Evolutionary conservation across 148 eudicot genomes (phyloP), one percentile per base, ranked within the genome.

Genomic region (Euryodendron excelsum): DNA sequence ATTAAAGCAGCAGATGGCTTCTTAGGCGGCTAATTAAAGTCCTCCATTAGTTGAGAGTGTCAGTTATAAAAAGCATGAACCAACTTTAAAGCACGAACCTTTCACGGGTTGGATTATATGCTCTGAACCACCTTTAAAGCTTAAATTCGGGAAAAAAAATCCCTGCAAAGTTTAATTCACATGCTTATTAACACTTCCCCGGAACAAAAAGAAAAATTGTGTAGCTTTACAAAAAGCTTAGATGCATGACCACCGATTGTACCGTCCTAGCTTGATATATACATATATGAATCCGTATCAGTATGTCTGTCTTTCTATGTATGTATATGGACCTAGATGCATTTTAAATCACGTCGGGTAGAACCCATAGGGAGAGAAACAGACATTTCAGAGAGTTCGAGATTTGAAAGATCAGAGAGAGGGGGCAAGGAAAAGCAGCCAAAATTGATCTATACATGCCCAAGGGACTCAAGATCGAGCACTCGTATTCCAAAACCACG

Each of bases 51-150:
- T n/a, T 18, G 39, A 45, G 4, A 72, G 52, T 36, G 55, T 31
- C 31, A 30, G 25, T 52, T 27, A 65, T 53, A n/a, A n/a, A n/a
- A n/a, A n/a, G n/a, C n/a, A n/a, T 74, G 68, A 18, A 62, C 39
- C 74, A 75, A 68, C 56, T 69, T 50, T 63, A 84, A 78, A 50
- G 80, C 78, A 79, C 70, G 80, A 64, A 74, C 83, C 59, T n/a
- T 47, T 75, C 69, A 69, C 48, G 34, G n/a, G 48, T 50, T 30
- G 5, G 56, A 78, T 44, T 28, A 52, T 77, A 70, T 41, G 76
- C 72, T 59, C 76, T 58, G 39, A 65, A 52, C 17, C 55, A 69
- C 27, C 78, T 69, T 84, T 74, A 60, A 55, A 45, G 65, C 56
- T 39, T 65, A 81, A 76, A 45, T 52, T 62, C 21, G 59, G 84